phyloP scores from a whole-genome alignment of 2,329 filamentous ascomycete genomes.

The Paraphaeosphaeria minitans region DNA sequence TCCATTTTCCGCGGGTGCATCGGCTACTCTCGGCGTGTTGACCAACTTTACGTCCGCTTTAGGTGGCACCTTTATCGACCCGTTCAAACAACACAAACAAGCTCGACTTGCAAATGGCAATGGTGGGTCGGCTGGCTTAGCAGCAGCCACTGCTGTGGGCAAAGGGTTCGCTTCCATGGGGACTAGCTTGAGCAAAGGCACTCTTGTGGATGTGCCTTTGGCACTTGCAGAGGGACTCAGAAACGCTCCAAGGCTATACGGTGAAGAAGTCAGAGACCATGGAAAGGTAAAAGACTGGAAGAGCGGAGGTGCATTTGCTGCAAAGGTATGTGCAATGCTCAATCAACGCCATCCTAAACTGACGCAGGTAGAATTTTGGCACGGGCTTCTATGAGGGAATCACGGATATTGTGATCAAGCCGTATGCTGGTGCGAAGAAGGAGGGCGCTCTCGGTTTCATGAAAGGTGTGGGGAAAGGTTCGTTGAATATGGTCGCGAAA shows the following conservation, averaged over 20 bases:
- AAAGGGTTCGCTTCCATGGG: not conserved
- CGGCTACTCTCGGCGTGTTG: not conserved
- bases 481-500: no score
- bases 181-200: not conserved
- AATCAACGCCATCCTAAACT: not conserved
- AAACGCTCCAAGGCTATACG: not conserved
- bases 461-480: not conserved
- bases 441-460: not conserved
- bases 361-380: not conserved
- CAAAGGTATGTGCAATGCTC: no score
- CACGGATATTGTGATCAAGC: not conserved
- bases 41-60: not conserved
- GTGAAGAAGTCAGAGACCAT: not conserved
- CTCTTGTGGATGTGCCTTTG: not conserved
- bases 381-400: not conserved
- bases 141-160: not conserved
- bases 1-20: not conserved
- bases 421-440: not conserved
- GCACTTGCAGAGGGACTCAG: not conserved
- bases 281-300: no score
- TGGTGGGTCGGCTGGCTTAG: not conserved
- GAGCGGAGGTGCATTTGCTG: no score
- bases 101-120: not conserved
- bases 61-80: not conserved
- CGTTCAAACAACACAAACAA: not conserved